Conservation (phyloP, 2,329 filamentous ascomycete species). For the Neurospora sp. region DNA sequence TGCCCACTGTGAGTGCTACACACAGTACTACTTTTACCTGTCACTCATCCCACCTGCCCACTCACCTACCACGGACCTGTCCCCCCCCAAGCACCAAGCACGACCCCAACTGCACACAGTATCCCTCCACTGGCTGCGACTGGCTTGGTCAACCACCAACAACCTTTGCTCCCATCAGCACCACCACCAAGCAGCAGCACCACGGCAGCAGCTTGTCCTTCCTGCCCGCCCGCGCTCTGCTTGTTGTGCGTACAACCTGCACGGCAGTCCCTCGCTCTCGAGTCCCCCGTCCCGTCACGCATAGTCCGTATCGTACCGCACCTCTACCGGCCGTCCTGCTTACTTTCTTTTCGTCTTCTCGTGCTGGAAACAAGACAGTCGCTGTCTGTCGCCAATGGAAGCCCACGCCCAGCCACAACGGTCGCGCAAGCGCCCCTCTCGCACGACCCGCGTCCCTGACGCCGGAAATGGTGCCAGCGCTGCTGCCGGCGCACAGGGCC, state of each 20-base stretch:
- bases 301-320: background rate
- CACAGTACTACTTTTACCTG: background rate
- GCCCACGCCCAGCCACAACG: slow-evolving; percentile 13
- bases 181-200: background rate
- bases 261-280: background rate
- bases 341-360: background rate
- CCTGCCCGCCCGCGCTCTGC: background rate
- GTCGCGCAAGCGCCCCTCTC: slow-evolving; percentile 16
- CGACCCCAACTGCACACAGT: background rate
- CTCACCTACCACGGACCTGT: background rate
- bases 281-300: background rate
- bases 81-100: background rate
- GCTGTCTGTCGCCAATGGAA: slow-evolving; percentile 3
- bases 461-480: slow-evolving; percentile 14
- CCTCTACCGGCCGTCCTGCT: background rate
- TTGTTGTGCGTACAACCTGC: background rate
- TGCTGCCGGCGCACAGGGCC: slow-evolving; percentile 11
- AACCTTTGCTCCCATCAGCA: background rate
- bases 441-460: slow-evolving; percentile 14
- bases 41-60: background rate
- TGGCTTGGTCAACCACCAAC: background rate
- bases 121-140: background rate
- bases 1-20: background rate
- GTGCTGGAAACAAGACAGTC: background rate
- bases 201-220: background rate